Evolutionary conservation across 2,329 filamentous ascomycete genomes (phyloP).

Genomic region (Apiospora kogelbergensis): DNA sequence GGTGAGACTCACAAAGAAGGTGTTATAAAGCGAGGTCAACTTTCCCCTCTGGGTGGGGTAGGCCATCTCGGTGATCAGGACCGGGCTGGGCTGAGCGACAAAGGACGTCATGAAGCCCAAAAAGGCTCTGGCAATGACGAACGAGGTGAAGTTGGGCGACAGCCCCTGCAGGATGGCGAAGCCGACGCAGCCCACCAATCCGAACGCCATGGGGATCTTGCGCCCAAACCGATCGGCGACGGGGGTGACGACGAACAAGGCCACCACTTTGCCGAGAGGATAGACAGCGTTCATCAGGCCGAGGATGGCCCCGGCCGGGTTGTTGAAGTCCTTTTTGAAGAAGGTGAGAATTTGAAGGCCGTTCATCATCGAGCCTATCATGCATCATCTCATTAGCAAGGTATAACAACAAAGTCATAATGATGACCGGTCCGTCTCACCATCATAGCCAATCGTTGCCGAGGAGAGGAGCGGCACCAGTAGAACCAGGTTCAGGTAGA

Average conservation of each 20-base stretch:
- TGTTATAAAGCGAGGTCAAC: too few relatives aligned
- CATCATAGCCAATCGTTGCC: slow-evolving; percentile 40
- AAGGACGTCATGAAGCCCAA: too few relatives aligned
- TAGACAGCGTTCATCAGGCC: slow-evolving; percentile 38
- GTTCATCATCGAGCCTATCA: slow-evolving; percentile 36
- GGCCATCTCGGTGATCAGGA: slow-evolving; percentile 29
- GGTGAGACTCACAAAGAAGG: too few relatives aligned
- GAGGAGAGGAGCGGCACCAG: slow-evolving; percentile 41
- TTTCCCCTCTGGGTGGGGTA: slow-evolving; percentile 28
- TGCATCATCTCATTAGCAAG: too few relatives aligned
- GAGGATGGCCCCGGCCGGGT: slow-evolving; percentile 35
- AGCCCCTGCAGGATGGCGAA: too few relatives aligned
- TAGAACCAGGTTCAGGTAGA: slow-evolving; percentile 44
- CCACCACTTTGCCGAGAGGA: slow-evolving; percentile 39
- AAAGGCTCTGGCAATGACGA: too few relatives aligned
- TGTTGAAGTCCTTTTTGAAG: slow-evolving; percentile 41
- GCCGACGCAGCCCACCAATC: slow-evolving; percentile 15
- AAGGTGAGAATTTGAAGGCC: slow-evolving; percentile 40
- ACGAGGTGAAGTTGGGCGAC: too few relatives aligned
- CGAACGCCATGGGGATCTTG: slow-evolving; percentile 21
- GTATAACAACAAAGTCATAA: too few relatives aligned
- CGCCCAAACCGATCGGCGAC: slow-evolving; percentile 38
- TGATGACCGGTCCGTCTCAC: too few relatives aligned
- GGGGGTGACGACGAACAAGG: slow-evolving; percentile 34
- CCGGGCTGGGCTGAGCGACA: slow-evolving; percentile 23